Conservation (phyloP, 176 grass and related monocot species). For the Tuctoria greenei region DNA sequence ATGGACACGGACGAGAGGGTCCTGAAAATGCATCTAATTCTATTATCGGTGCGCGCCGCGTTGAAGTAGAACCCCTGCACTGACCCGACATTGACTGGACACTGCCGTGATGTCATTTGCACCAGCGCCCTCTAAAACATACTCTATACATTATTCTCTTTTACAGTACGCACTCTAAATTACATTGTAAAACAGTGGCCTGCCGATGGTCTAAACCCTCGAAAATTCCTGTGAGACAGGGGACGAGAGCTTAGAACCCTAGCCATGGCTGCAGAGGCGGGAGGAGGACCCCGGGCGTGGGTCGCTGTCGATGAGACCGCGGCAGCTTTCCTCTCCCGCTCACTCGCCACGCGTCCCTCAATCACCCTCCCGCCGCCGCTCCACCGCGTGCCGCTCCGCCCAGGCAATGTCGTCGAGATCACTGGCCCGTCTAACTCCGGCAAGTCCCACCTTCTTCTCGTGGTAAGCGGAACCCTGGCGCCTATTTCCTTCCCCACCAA, state of each 20-base stretch:
- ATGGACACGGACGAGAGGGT: too few species aligned
- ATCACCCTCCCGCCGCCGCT: constrained; percentile 74
- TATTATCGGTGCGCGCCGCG: too few species aligned
- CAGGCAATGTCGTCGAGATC: constrained; percentile 88
- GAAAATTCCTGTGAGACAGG: background rate
- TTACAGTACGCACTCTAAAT: too few species aligned
- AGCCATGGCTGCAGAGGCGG: constrained; percentile 44
- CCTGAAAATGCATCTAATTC: too few species aligned
- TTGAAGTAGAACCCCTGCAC: too few species aligned
- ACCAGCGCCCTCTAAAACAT: too few species aligned
- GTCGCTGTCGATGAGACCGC: constrained; percentile 67
- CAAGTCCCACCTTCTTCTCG: constrained; percentile 83
- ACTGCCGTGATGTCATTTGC: too few species aligned
- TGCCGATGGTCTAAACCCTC: too few species aligned
- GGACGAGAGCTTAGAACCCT: constrained; percentile 38
- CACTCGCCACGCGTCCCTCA: constrained; percentile 58
- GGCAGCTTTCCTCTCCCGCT: constrained; percentile 54
- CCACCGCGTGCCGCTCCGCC: constrained; percentile 77
- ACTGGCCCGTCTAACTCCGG: constrained; percentile 76
- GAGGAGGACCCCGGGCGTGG: constrained; percentile 50
- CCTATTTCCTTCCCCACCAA: background rate
- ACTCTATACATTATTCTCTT: too few species aligned
- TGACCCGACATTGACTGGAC: too few species aligned
- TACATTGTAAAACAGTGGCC: too few species aligned
- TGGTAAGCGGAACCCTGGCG: constrained; percentile 35